Percentiles rank a stretch among this genome's conserved stretches.
phyloP scores from a whole-genome alignment of 768 basidiomycete genomes.

The Rhodosporidiobolus odoratus region DNA sequence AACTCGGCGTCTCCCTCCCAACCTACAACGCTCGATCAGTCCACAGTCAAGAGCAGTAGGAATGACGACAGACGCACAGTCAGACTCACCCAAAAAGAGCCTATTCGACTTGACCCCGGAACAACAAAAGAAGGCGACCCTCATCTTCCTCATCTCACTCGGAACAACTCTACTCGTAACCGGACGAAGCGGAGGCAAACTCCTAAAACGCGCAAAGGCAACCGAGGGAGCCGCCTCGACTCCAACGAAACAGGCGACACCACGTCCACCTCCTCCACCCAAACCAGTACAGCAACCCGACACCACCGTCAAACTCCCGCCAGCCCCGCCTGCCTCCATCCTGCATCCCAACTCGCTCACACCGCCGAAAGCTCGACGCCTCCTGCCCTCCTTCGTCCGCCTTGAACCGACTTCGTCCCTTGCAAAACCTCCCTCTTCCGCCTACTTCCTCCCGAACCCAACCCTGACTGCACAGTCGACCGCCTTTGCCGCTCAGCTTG shows the following conservation, averaged over 20 bases:
- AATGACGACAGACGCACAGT: too few relatives aligned
- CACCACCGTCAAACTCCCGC: background rate
- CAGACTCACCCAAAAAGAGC: too few relatives aligned
- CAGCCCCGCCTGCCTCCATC: constrained; percentile 1
- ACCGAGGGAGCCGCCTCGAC: background rate
- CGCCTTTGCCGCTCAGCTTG: constrained; percentile 14
- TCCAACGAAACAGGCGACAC: background rate
- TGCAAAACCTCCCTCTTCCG: background rate
- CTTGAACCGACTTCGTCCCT: background rate
- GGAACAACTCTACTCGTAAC: constrained; percentile 39
- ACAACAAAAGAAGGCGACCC: constrained; percentile 35
- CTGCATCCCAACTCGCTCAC: constrained; percentile 16
- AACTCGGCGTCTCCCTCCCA: too few relatives aligned
- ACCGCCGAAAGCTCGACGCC: background rate
- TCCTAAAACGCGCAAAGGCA: constrained; percentile 30
- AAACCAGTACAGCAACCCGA: background rate
- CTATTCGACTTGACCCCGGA: constrained; percentile 8
- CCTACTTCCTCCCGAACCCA: constrained; percentile 36
- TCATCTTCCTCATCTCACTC: constrained; percentile 37
- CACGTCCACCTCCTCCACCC: background rate
- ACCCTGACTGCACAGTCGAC: constrained; percentile 10
- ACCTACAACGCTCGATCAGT: too few relatives aligned
- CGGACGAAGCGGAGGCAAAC: constrained; percentile 25
- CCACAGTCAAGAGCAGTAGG: too few relatives aligned
- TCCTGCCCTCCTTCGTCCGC: constrained; percentile 17